Base-by-base conservation (phyloP, 1,139 yeast genomes). In the Nakaseomyces sp. region DNA sequence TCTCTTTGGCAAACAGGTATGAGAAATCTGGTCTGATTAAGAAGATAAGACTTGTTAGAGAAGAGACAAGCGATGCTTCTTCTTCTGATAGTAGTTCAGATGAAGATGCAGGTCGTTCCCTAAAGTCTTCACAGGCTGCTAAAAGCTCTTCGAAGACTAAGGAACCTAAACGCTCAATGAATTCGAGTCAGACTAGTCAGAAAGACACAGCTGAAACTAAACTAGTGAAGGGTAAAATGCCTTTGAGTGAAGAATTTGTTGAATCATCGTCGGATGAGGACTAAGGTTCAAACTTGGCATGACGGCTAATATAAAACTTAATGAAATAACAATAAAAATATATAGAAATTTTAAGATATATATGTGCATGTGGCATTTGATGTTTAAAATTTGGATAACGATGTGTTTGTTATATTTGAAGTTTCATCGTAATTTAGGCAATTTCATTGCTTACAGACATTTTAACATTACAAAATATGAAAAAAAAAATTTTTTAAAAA, bases 391-490 rank as follows among this genome's bases (percentile, higher is more conserved):
- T 22, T 22, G 2, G 6, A n/a, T n/a, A n/a, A n/a, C n/a, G n/a
- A n/a, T n/a, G n/a, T n/a, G n/a, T n/a, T n/a, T n/a, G n/a, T n/a
- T n/a, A n/a, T n/a, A n/a, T n/a, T n/a, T n/a, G n/a, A n/a, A n/a
- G n/a, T n/a, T n/a, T n/a, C n/a, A n/a, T n/a, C n/a, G n/a, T n/a
- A n/a, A n/a, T n/a, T n/a, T n/a, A n/a, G n/a, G n/a, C n/a, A n/a
- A n/a, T n/a, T n/a, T n/a, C n/a, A n/a, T n/a, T n/a, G n/a, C n/a
- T n/a, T n/a, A n/a, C n/a, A n/a, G n/a, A n/a, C n/a, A n/a, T n/a
- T n/a, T n/a, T n/a, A n/a, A n/a, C n/a, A n/a, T 26, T 32, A 16
- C 38, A 35, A 35, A 35, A 35, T 22, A 35, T 35, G 8, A 20
- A 35, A 20, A 26, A 8, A 7, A n/a, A 22, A 6, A 17, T 15